Evolutionary conservation across 495 filamentous ascomycete genomes (phyloP).

Genomic region (Pyrenula aspistea): DNA sequence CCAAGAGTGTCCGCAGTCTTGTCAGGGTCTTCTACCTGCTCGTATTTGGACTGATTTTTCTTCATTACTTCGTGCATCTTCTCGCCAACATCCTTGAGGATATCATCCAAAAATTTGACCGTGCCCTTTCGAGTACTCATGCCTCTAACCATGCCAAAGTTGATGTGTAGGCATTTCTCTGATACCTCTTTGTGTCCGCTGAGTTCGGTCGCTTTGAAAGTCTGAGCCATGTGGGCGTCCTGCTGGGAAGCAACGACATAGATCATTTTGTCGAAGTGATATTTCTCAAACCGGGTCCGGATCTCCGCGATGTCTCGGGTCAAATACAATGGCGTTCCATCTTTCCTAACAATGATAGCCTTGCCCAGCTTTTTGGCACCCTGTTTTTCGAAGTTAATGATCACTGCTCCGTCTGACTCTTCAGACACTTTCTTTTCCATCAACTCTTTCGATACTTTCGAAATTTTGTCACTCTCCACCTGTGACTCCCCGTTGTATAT

Average conservation of each 20-base stretch:
- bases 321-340: constrained; percentile 58
- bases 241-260: constrained; percentile 63
- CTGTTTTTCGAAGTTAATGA: constrained; percentile 78
- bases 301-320: constrained; percentile 63
- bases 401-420: constrained; percentile 75
- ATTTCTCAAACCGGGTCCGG: constrained; percentile 47
- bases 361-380: constrained; percentile 55
- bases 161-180: constrained; percentile 54
- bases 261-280: constrained; percentile 64
- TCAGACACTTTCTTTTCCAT: constrained; percentile 67
- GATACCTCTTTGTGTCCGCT: constrained; percentile 54
- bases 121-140: constrained; percentile 61
- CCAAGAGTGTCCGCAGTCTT: constrained; percentile 43
- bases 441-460: constrained; percentile 40
- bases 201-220: constrained; percentile 59
- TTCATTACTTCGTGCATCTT: constrained; percentile 66
- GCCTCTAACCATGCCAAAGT: constrained; percentile 61
- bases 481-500: constrained; percentile 94
- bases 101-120: constrained; percentile 60
- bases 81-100: constrained; percentile 48
- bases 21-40: constrained; percentile 49
- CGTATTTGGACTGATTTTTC: constrained; percentile 51
- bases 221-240: constrained; percentile 57
- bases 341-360: constrained; percentile 54
- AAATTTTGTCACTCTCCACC: constrained; percentile 74